Evolutionary conservation across 2,329 filamentous ascomycete species (phyloP), one percentile per base, ranked within the genome.

Genomic region (Cytospora chrysosperma): DNA sequence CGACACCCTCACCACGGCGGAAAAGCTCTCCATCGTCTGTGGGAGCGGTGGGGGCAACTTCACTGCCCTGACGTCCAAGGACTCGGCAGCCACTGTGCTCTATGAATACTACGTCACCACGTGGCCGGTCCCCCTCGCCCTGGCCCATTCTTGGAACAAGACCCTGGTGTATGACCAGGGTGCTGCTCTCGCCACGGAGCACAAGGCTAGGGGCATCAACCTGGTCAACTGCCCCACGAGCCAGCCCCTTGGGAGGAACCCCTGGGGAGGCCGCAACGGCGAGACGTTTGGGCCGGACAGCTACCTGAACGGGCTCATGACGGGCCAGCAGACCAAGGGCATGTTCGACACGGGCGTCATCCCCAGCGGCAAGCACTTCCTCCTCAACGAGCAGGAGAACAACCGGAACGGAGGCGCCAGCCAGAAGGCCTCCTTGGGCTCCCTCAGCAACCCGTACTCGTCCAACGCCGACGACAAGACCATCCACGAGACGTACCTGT

Each of bases 171-270:
- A 34, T 8, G n/a, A 37, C 0, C 78, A 81, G 49, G 79, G 81
- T 59, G 78, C 78, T 2, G 77, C 77, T 5, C 75, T 58, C 15
- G 56, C 43, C 49, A 32, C 43, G 19, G 56, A 58, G 43, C 49
- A 50, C 43, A 84, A 82, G 67, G 84, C 77, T 52, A 96, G 96
- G 74, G 92, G 92, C 56, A 85, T 93, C 32, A 89, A 96, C 72
- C 82, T 94, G n/a, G 83, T 89, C 62, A 81, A 96, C 13, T 92
- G 91, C 0, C 92, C 92, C 2, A 90, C 91, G 0, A 86, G 91
- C 63, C 87, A 87, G 0, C 87, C 88, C 0, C 71, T 88, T 0
- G 88, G 88, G 13, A 79, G 86, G 1, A 78, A 87, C 55, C 83
- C 85, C 0, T 77, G 79, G 28, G 83, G 85, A 53, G 88, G 88